A percentile compares a stretch with the other conserved stretches of the same genome.
These are phyloP conservation scores for Juncus inflexus DNA, from an alignment of 176 grass and related monocot species.

Conservation along the genomic window DNA sequence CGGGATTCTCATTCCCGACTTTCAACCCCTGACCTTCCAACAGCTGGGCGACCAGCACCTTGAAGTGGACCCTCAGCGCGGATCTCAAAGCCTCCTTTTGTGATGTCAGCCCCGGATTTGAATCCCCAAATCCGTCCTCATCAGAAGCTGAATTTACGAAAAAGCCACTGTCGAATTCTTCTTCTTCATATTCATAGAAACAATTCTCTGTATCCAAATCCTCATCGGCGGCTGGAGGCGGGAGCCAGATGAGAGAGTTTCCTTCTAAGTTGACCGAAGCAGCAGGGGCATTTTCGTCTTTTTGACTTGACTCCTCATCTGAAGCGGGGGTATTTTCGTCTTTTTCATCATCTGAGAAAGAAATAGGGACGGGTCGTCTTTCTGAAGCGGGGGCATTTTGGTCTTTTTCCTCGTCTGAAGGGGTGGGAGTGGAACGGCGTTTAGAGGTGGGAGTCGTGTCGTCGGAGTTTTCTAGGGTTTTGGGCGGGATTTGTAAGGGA, in stretches of 20 bases:
- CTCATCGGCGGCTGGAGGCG: constrained; percentile 58
- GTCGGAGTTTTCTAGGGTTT: constrained; percentile 28
- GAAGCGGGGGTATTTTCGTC: constrained; percentile 5
- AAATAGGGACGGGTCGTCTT: constrained; percentile 33
- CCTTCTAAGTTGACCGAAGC: constrained; percentile 58
- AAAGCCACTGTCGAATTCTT: constrained; percentile 42
- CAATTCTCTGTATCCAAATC: constrained; percentile 54
- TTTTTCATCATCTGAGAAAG: constrained; percentile 26
- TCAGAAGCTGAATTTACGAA: constrained; percentile 44
- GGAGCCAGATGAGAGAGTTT: constrained; percentile 60
- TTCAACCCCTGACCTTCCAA: constrained; percentile 72
- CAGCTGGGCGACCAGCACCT: constrained; percentile 77
- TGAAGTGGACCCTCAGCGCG: constrained; percentile 72
- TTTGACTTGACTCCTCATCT: not conserved
- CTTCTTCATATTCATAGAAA: constrained; percentile 63
- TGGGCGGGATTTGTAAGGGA: constrained; percentile 56
- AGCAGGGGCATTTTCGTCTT: constrained; percentile 28
- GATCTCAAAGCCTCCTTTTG: constrained; percentile 68
- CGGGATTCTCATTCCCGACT: constrained; percentile 25
- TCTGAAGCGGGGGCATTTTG: constrained; percentile 30
- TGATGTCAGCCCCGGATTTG: constrained; percentile 40
- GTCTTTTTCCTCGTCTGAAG: constrained; percentile 39
- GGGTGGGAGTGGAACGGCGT: constrained; percentile 18
- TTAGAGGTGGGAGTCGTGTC: constrained; percentile 51
- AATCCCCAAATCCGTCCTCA: constrained; percentile 25